Evolutionary conservation across 495 filamentous ascomycete species (phyloP), one percentile per base, ranked within the genome.

Genomic region (Penicillium pulvis): DNA sequence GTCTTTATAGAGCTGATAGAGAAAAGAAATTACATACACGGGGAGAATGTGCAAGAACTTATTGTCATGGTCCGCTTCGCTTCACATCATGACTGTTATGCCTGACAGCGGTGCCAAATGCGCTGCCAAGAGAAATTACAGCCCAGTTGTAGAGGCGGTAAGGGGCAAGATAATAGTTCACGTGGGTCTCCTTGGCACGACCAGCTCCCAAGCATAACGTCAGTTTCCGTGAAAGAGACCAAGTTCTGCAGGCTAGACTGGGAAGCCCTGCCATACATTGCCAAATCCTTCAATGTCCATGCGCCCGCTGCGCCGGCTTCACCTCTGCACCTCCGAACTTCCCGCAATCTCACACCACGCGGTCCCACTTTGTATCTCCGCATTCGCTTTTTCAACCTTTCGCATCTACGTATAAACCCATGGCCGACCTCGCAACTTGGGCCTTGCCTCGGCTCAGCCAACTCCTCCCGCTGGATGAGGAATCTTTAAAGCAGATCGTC

Each of bases 401-500:
- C 8, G 20, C 19, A 3, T 35, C 33, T 33, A n/a, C 33, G 28
- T 39, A 19, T 14, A n/a, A 19, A 33, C 61, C 46, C 49, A 70
- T 70, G 67, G 41, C 67, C n/a, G 59, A 67, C 52, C 66, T 81
- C 23, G 58, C 66, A 19, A 35, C 69, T 20, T 83, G 81, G 86
- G 85, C 91, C 30, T 64, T 88, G 28, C 78, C 86, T 56, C 90
- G 90, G 60, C 82, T 98, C 9, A 82, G 87, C 30, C 83, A 83
- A 54, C 77, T 98, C 14, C 82, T 98, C 2, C 90, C 91, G 6
- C 76, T 98, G 11, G 91, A 96, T 53, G 85, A 93, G 43, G 86
- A 89, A 4, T 91, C 92, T 44, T 77, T 97, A 28, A 82, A 83
- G 57, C 89, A 97, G 67, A 83, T 96, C 42, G 74, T 97, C 51